These are phyloP conservation scores for Fusarium succisae DNA, from an alignment of 2,329 filamentous ascomycete species.

Conservation along the genomic window DNA sequence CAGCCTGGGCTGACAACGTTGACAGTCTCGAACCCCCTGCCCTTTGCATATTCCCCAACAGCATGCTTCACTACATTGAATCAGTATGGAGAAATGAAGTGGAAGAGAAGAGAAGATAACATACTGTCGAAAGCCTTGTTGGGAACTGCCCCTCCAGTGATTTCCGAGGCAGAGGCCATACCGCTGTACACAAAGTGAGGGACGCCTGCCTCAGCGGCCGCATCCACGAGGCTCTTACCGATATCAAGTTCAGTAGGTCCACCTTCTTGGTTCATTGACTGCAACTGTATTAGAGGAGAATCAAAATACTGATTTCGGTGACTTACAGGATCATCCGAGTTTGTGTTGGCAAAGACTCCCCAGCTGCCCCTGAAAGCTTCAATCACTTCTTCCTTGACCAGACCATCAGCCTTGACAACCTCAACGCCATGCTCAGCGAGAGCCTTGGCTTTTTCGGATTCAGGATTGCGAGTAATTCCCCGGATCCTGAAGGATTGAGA, in stretches of 20 bases:
- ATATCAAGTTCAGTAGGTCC: slow-evolving; percentile 48
- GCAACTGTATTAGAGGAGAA: not conserved
- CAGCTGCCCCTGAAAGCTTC: slow-evolving; percentile 46
- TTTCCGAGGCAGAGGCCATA: slow-evolving; percentile 44
- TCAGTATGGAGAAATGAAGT: not conserved
- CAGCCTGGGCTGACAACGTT: slow-evolving; percentile 51
- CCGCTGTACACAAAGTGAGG: slow-evolving; percentile 51
- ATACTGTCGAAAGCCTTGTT: slow-evolving; percentile 49
- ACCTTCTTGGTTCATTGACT: slow-evolving; percentile 39
- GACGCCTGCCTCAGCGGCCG: slow-evolving; percentile 46
- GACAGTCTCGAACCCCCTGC: slow-evolving; percentile 48
- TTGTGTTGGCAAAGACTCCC: slow-evolving; percentile 48
- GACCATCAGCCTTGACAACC: slow-evolving; percentile 45
- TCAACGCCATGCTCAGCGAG: slow-evolving; percentile 42
- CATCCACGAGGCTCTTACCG: slow-evolving; percentile 48
- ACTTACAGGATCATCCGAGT: slow-evolving; percentile 45
- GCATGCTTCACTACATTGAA: slow-evolving; percentile 47
- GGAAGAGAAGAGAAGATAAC: not conserved
- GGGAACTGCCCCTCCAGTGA: slow-evolving; percentile 46
- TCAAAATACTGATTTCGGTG: not conserved
- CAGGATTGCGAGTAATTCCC: slow-evolving; percentile 44
- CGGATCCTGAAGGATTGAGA: slow-evolving; percentile 40
- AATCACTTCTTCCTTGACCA: slow-evolving; percentile 35
- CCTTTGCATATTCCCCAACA: slow-evolving; percentile 50
- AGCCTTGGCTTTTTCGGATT: slow-evolving; percentile 42